Percentiles rank a stretch among this genome's conserved stretches.
Evolutionary conservation across 768 basidiomycete species (phyloP).

Genomic region (Hysterangium stoloniferum): DNA sequence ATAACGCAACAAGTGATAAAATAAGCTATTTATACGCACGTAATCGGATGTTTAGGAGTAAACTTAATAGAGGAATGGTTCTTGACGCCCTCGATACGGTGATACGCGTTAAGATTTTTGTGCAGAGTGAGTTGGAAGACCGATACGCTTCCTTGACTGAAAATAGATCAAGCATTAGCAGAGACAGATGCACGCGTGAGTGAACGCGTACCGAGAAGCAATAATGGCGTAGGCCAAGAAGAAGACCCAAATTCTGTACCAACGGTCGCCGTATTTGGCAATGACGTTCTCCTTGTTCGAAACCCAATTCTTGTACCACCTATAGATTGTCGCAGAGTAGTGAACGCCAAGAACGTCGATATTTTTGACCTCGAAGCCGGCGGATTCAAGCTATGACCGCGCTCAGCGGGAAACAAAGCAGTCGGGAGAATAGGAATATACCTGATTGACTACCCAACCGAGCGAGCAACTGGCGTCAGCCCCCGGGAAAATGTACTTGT

Average conservation of each 20-base stretch:
- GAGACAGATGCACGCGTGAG: neutral
- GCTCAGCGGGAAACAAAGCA: neutral
- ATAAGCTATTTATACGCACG: conserved; percentile 5
- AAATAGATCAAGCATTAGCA: neutral
- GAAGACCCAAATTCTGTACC: conserved; percentile 95
- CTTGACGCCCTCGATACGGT: conserved; percentile 77
- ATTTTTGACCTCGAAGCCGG: conserved; percentile 95
- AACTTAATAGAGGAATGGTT: conserved; percentile 63
- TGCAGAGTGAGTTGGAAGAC: conserved; percentile 97
- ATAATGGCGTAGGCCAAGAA: conserved; percentile 95
- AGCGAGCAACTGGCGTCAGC: conserved; percentile 95
- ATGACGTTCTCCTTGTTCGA: conserved; percentile 85
- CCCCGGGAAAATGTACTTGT: conserved; percentile 97
- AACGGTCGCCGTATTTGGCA: conserved; percentile 84
- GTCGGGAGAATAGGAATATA: conserved; percentile 24
- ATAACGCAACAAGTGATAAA: neutral
- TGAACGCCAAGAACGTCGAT: conserved; percentile 96
- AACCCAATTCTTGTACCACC: conserved; percentile 98
- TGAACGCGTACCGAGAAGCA: conserved; percentile 49
- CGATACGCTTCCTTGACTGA: conserved; percentile 78
- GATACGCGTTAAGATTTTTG: conserved; percentile 96
- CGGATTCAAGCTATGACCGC: conserved; percentile 49
- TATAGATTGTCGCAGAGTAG: conserved; percentile 83
- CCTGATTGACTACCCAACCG: conserved; percentile 85
- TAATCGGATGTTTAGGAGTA: conserved; percentile 1